Evolutionary conservation across 176 grass and related monocot genomes (phyloP).

Genomic region (Oryza glaberrima): DNA sequence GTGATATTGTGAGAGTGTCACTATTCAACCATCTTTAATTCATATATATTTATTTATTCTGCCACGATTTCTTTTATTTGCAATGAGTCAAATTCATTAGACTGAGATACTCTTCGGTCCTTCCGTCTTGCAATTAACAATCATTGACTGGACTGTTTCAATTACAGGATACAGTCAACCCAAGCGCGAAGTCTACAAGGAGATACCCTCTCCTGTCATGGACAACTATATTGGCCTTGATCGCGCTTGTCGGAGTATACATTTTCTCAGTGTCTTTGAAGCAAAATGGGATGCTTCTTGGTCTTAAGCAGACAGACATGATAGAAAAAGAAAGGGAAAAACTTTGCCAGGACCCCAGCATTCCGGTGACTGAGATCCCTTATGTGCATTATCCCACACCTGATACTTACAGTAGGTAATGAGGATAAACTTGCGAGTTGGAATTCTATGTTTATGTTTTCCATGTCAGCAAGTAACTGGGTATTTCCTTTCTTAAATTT

Average conservation of each 20-base stretch:
- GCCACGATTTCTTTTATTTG: background rate
- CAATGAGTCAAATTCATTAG: background rate
- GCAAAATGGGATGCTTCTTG: constrained; percentile 73
- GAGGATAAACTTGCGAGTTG: background rate
- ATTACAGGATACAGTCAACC: constrained; percentile 51
- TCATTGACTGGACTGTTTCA: background rate
- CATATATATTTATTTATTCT: background rate
- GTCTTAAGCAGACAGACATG: constrained; percentile 57
- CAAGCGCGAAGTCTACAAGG: constrained; percentile 57
- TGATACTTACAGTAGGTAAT: constrained; percentile 84
- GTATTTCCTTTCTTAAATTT: constrained; percentile 21
- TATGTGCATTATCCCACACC: constrained; percentile 79
- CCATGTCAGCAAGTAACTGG: constrained; percentile 5
- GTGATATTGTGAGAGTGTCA: background rate
- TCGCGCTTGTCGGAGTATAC: constrained; percentile 67
- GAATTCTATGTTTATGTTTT: background rate
- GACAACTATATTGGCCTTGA: constrained; percentile 70
- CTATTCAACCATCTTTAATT: background rate
- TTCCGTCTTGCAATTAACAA: background rate
- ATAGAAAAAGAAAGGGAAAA: constrained; percentile 54
- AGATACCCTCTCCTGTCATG: constrained; percentile 66
- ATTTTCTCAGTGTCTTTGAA: constrained; percentile 79
- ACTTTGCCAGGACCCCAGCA: constrained; percentile 49
- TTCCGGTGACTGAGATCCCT: constrained; percentile 57
- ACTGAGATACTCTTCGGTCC: background rate